Evolutionary conservation across 2,329 filamentous ascomycete genomes (phyloP), one percentile per base, ranked within the genome.

Genomic region (Tolypocladium amazonense): DNA sequence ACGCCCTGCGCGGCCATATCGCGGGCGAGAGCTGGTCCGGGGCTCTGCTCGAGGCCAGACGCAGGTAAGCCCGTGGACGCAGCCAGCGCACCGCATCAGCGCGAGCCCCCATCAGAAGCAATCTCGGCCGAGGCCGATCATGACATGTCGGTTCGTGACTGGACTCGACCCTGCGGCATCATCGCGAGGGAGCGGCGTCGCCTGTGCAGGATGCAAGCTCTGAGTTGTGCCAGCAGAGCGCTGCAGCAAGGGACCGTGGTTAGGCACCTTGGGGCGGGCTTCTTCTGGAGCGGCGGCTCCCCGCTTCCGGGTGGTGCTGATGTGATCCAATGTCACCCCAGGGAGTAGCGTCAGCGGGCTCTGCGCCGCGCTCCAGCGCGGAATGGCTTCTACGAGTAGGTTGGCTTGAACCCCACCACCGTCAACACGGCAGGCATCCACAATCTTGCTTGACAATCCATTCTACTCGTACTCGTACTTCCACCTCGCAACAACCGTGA

Each of bases 111-210:
- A 54, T 54, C 15, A 20, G 9, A n/a, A 47, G 23, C 23, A 14
- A 33, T 56, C 55, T 43, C 38, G 35, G n/a, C 52, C 30, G 39
- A n/a, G 37, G 52, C 38, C 35, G 60, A 35, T 60, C 63, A 66
- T 69, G 68, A 70, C 68, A 70, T 69, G 68, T 70, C 69, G 66
- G 61, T 62, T 64, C 61, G 63, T 64, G 65, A 68, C 68, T 69
- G 67, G 68, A 61, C 58, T 65, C 58, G 55, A 30, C 35, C 62
- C 58, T 50, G 56, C 60, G 39, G 38, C 62, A 65, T 62, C 67
- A 64, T 58, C 60, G 58, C 56, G 58, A 30, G 56, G 58, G 59
- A 57, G 38, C 38, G 59, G 52, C 58, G 41, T 62, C 62, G 60
- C 47, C 59, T 23, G 50, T 37, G 30, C 50, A 54, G 50, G 63